Conservation (phyloP, 2,329 filamentous ascomycete species). For the Trichoderma sp. region DNA sequence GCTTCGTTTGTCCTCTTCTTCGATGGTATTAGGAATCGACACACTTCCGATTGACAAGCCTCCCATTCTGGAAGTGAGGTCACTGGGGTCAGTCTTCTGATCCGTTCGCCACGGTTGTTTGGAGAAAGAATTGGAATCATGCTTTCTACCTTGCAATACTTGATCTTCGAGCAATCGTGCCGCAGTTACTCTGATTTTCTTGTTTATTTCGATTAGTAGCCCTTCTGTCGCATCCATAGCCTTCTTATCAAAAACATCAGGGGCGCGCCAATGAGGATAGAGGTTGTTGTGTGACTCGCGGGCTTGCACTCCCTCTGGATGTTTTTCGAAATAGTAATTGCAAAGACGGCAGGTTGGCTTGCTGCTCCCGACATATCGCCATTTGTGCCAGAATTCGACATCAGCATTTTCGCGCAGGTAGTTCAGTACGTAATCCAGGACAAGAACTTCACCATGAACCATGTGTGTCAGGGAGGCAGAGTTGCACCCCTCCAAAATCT, state of each 20-base stretch:
- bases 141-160: not conserved
- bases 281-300: slow-evolving; percentile 38
- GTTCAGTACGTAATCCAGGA: slow-evolving; percentile 29
- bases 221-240: not conserved
- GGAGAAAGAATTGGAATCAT: slow-evolving; percentile 18
- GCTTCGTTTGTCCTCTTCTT: not conserved
- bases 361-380: slow-evolving; percentile 41
- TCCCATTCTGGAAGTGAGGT: not conserved
- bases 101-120: not conserved
- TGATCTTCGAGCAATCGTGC: not conserved
- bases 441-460: slow-evolving; percentile 38
- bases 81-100: not conserved
- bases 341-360: slow-evolving; percentile 43
- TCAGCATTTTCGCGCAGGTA: not conserved
- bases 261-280: slow-evolving; percentile 40
- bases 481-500: slow-evolving; percentile 25
- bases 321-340: slow-evolving; percentile 35
- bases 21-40: not conserved
- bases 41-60: not conserved
- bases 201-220: not conserved
- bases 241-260: slow-evolving; percentile 30
- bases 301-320: slow-evolving; percentile 29
- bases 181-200: not conserved
- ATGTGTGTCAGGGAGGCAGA: slow-evolving; percentile 25
- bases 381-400: slow-evolving; percentile 32